Evolutionary conservation across 1,284 basidiomycete genomes (phyloP), one percentile per base, ranked within the genome.

Genomic region (Anthracocystis setariae): DNA sequence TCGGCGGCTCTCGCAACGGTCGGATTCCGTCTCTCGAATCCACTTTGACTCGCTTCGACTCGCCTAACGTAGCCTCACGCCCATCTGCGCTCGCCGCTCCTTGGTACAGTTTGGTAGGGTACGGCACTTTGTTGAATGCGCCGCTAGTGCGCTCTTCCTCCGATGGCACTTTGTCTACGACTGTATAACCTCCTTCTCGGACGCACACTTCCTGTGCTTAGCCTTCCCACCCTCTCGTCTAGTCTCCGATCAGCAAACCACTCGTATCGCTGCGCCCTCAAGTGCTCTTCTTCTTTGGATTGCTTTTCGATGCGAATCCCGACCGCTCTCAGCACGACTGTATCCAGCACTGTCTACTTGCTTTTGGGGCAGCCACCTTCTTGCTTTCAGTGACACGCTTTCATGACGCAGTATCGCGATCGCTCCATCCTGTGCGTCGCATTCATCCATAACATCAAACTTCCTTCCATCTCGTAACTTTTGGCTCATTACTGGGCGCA

Each of bases 361-460:
- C n/a, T n/a, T n/a, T n/a, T n/a, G n/a, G n/a, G n/a, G n/a, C n/a
- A n/a, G 29, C 10, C 54, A 37, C 39, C 27, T 35, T 17, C 12
- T 29, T 24, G 24, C 25, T n/a, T 29, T 10, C 20, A 45, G 45
- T 13, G 13, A 35, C 25, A 42, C 53, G 45, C 38, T 25, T 43
- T 33, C 55, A 50, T 58, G 55, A 50, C 48, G 55, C 48, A 50
- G 3, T 18, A 43, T 32, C 47, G 29, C 43, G 37, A 27, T 39
- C 44, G 32, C 48, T 56, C 42, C 53, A 51, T 52, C 44, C 40
- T 52, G 44, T 62, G 50, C 32, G 35, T 44, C 42, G 46, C 51
- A 32, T 24, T 24, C 12, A 15, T 23, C 49, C n/a, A n/a, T n/a
- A 33, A 20, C 29, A 24, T 35, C 27, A 29, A 29, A 23, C 23